Evolutionary conservation across 192 early-diverging fungal genomes (phyloP).

Genomic region (Diversispora epigaea): DNA sequence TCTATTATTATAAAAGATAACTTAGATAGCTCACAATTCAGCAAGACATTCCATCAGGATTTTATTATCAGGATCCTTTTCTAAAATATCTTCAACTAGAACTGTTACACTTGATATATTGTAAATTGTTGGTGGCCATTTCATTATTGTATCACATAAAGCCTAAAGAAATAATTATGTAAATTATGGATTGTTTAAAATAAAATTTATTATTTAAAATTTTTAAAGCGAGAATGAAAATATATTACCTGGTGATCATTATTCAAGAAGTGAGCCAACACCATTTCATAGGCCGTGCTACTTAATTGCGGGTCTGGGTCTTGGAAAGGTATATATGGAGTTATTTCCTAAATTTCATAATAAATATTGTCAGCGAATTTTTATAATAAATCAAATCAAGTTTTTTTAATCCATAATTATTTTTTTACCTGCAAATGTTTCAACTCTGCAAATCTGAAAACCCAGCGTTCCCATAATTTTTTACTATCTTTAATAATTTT

Average conservation of each 20-base stretch:
- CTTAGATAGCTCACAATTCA: conserved; percentile 61
- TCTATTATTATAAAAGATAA: background rate
- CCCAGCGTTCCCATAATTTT: conserved; percentile 87
- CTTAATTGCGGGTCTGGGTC: conserved; percentile 73
- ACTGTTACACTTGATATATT: conserved; percentile 72
- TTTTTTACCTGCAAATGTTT: conserved; percentile 62
- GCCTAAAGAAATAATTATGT: conserved; percentile 34
- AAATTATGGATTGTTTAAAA: background rate
- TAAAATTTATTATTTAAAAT: background rate
- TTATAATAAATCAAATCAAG: background rate
- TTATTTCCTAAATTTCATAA: conserved; percentile 52
- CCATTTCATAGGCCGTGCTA: conserved; percentile 83
- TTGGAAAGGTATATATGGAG: conserved; percentile 72
- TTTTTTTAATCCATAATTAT: background rate
- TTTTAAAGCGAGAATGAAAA: conserved; percentile 5
- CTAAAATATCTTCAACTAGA: conserved; percentile 67
- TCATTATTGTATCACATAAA: conserved; percentile 59
- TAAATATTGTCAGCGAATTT: background rate
- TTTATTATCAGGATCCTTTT: conserved; percentile 55
- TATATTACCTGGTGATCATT: conserved; percentile 59
- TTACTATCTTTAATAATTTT: conserved; percentile 61
- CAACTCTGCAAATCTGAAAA: conserved; percentile 83
- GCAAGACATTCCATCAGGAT: conserved; percentile 72
- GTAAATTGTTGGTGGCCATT: conserved; percentile 82
- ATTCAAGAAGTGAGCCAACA: conserved; percentile 70